phyloP scores from a whole-genome alignment of 2,329 filamentous ascomycete genomes.

The Pseudogymnoascus pannorum region DNA sequence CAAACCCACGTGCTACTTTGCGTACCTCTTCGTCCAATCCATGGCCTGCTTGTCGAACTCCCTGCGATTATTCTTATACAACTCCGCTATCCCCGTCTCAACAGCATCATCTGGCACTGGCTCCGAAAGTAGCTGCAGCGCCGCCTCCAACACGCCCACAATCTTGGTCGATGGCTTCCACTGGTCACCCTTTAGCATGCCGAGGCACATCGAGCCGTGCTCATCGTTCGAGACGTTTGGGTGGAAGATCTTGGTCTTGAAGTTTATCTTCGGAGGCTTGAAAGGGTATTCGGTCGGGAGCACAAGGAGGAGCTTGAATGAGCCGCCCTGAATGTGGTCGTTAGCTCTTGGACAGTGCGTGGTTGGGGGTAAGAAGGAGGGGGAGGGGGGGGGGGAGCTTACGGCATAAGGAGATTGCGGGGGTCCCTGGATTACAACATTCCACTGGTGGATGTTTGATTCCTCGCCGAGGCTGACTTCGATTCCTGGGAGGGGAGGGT shows the following conservation, averaged over 20 bases:
- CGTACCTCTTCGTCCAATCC: constrained; percentile 63
- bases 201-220: constrained; percentile 67
- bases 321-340: constrained; percentile 43
- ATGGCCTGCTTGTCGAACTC: constrained; percentile 59
- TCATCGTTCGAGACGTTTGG: constrained; percentile 69
- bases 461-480: constrained; percentile 52
- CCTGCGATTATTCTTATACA: constrained; percentile 56
- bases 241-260: constrained; percentile 69
- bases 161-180: constrained; percentile 71
- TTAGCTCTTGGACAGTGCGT: not conserved
- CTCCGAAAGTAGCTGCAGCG: constrained; percentile 55
- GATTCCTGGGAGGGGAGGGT: constrained; percentile 49
- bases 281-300: constrained; percentile 68
- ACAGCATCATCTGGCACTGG: constrained; percentile 67
- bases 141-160: constrained; percentile 55
- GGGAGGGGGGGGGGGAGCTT: constrained; percentile 27
- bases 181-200: constrained; percentile 60
- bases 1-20: constrained; percentile 27
- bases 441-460: constrained; percentile 60
- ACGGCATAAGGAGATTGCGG: constrained; percentile 58
- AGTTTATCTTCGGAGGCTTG: constrained; percentile 62
- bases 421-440: constrained; percentile 59
- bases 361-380: too few species aligned
- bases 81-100: constrained; percentile 59
- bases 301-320: constrained; percentile 57